Base-by-base conservation (phyloP, 495 filamentous ascomycete genomes). In the Annulohypoxylon maeteangense region DNA sequence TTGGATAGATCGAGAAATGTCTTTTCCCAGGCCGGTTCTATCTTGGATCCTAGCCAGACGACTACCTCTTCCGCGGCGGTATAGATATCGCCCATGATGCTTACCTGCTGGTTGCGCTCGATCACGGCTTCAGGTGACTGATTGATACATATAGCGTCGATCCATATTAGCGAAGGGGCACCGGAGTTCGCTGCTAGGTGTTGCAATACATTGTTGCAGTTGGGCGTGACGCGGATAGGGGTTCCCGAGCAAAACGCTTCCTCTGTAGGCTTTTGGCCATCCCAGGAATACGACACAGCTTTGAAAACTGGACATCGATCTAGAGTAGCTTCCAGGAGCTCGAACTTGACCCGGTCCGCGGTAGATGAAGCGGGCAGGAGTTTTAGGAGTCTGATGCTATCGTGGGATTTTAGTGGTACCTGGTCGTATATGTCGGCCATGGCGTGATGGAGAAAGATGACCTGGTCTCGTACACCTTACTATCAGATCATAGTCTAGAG, bases 401-500 rank as follows among this genome's bases (percentile, higher is more conserved):
- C n/a, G 36, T 38, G 45, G n/a, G 47, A 27, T 29, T 5, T 54
- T 14, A 63, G 47, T 20, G 32, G 23, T 10, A 44, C 32, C 31
- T 54, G 22, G 3, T 34, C 0, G 20, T 63, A 63, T 53, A 63
- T 54, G 34, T 22, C 31, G 27, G 60, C 60, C 47, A 63, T 63
- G 29, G 14, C 7, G 3, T 20, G 12, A 32, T 20, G 22, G 11
- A 7, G 16, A 50, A 50, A 27, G 6, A 50, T 27, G 0, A 7
- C 7, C 3, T n/a, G 1, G 12, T 50, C 14, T 45, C 16, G 16
- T 7, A 18, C 11, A 4, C 14, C 7, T 25, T 11, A 50, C 6
- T 50, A 2, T 27, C 20, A 50, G 22, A 50, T 47, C 20, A 1
- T 7, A 11, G 7, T 22, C 11, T 1, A 18, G 40, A 20, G 2